Conservation (phyloP, 805 yeast genomes). For the Yamadazyma endophytica region DNA sequence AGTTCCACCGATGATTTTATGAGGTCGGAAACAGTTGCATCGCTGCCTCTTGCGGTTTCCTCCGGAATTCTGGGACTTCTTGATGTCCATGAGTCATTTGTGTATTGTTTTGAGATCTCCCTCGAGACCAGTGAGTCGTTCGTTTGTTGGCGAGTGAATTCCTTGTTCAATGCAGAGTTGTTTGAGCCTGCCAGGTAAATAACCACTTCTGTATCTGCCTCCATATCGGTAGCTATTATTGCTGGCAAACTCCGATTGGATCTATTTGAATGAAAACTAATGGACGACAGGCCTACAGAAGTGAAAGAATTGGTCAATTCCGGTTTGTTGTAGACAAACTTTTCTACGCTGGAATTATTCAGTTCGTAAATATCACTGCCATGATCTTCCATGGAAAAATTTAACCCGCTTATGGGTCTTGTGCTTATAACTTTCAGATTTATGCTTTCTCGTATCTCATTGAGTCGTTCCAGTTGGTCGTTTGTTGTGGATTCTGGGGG, state of each 20-base stretch:
- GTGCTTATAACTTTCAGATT: conserved; percentile 29
- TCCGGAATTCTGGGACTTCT: too few relatives aligned
- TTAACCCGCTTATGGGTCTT: conserved; percentile 1
- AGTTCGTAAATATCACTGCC: conserved; percentile 7
- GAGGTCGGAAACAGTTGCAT: conserved; percentile 5
- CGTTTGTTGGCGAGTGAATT: too few relatives aligned
- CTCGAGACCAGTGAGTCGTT: too few relatives aligned
- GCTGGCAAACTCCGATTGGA: conserved; percentile 5
- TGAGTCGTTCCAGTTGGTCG: conserved; percentile 20
- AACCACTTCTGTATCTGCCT: too few relatives aligned
- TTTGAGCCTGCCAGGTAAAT: neutral
- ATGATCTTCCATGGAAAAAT: conserved; percentile 4
- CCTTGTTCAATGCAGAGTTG: neutral
- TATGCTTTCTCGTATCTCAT: conserved; percentile 32
- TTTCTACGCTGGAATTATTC: conserved; percentile 5
- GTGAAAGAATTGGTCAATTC: conserved; percentile 4
- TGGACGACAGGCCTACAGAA: conserved; percentile 7
- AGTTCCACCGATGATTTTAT: too few relatives aligned
- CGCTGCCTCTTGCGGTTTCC: conserved; percentile 8
- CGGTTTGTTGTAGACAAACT: conserved; percentile 1
- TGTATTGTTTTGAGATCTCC: too few relatives aligned
- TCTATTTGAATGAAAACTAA: too few relatives aligned
- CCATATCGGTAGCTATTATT: conserved; percentile 8
- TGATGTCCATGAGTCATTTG: too few relatives aligned
- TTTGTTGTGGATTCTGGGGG: too few relatives aligned